Percentiles rank a stretch among this genome's conserved stretches.
These are phyloP conservation scores for Annulohypoxylon truncatum DNA, from an alignment of 2,329 filamentous ascomycete genomes.

Conservation along the genomic window DNA sequence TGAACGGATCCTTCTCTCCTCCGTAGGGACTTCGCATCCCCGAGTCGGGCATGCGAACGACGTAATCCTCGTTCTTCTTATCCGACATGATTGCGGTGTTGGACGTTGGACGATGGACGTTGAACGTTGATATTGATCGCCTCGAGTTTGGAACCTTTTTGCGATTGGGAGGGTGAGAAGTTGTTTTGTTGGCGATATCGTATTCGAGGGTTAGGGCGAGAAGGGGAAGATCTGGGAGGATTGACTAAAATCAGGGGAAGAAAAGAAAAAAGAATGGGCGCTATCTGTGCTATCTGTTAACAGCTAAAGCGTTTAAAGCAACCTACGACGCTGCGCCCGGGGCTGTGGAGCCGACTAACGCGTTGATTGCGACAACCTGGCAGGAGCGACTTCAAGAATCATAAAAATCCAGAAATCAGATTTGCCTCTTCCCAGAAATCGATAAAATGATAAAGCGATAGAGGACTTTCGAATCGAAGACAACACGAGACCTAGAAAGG, in stretches of 20 bases:
- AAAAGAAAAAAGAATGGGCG: conserved; percentile 27
- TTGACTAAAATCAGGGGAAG: conserved; percentile 36
- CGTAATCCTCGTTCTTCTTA: conserved; percentile 88
- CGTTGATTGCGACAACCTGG: conserved; percentile 30
- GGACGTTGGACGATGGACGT: neutral
- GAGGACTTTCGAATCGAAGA: neutral
- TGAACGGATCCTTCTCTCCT: conserved; percentile 65
- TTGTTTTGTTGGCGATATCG: conserved; percentile 20
- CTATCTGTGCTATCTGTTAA: conserved; percentile 25
- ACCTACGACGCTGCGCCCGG: conserved; percentile 32
- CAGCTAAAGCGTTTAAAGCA: neutral
- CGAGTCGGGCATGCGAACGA: conserved; percentile 75
- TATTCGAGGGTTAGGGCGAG: conserved; percentile 28
- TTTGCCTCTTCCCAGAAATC: neutral
- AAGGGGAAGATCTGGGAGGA: conserved; percentile 20
- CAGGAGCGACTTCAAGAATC: conserved; percentile 4
- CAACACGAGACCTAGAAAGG: neutral
- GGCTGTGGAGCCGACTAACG: conserved; percentile 33
- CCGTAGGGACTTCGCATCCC: conserved; percentile 59
- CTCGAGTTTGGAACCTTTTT: conserved; percentile 4
- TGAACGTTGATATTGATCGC: conserved; percentile 2
- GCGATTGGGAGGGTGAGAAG: neutral
- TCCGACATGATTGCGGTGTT: conserved; percentile 75
- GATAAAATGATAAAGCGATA: neutral
- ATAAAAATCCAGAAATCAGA: neutral